Percentiles rank a stretch among this genome's conserved stretches.
Evolutionary conservation across 2,329 filamentous ascomycete genomes (phyloP).

Genomic region (Graphilbum ipis-grandicollis): DNA sequence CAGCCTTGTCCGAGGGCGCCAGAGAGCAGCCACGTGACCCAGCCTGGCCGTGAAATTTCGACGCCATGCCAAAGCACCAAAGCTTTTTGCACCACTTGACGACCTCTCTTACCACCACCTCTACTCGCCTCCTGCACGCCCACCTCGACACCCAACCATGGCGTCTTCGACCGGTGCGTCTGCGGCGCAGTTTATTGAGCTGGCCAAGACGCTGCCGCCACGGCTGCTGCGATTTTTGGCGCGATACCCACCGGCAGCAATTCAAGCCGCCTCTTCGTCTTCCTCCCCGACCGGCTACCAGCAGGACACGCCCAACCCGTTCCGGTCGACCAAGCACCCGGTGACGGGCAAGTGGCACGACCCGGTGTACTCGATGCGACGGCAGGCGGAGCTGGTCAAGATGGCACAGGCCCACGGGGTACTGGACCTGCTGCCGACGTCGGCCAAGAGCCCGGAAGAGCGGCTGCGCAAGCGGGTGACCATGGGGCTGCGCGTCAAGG

Average conservation of each 20-base stretch:
- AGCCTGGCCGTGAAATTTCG: too few relatives aligned
- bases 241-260: constrained; percentile 61
- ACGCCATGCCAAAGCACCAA: too few relatives aligned
- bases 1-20: neutral
- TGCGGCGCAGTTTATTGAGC: constrained; percentile 23
- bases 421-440: constrained; percentile 62
- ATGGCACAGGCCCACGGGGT: constrained; percentile 64
- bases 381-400: constrained; percentile 84
- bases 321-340: constrained; percentile 62
- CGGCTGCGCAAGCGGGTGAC: constrained; percentile 57
- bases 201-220: constrained; percentile 58
- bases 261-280: constrained; percentile 23
- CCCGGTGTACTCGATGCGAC: constrained; percentile 64
- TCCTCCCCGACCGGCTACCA: constrained; percentile 29
- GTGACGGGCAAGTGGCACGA: constrained; percentile 69
- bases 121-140: too few relatives aligned
- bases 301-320: constrained; percentile 54
- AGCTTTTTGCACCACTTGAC: too few relatives aligned
- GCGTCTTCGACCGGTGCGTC: neutral
- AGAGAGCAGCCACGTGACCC: neutral
- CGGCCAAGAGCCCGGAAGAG: constrained; percentile 57
- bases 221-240: constrained; percentile 76
- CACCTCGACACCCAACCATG: neutral
- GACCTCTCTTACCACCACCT: too few relatives aligned
- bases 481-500: constrained; percentile 70